These are phyloP conservation scores for Trypanosoma rangeli DNA, from an alignment of 208 protist species.

Conservation along the genomic window DNA sequence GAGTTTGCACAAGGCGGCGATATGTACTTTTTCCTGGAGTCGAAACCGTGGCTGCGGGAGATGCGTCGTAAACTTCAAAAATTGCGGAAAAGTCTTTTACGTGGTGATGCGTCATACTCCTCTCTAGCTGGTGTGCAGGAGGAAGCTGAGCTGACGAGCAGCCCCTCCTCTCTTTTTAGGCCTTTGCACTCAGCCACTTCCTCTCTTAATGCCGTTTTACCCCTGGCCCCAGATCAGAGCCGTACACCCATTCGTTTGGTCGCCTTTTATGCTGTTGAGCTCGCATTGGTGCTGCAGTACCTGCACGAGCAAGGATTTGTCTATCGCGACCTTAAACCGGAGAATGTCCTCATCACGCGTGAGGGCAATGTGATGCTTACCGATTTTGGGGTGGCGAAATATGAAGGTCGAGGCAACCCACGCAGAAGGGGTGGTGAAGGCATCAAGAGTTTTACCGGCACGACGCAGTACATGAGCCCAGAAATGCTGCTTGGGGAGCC, in stretches of 20 bases:
- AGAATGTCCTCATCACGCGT: constrained; percentile 92
- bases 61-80: constrained; percentile 51
- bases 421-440: constrained; percentile 26
- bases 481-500: constrained; percentile 87
- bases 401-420: constrained; percentile 25
- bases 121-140: neutral
- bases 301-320: constrained; percentile 87
- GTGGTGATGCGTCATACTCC: neutral
- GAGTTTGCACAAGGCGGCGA: constrained; percentile 88
- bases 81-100: constrained; percentile 19
- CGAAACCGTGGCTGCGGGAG: constrained; percentile 64
- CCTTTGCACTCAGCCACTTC: neutral
- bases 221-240: constrained; percentile 42
- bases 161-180: neutral
- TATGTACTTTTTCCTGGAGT: constrained; percentile 67
- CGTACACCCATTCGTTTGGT: constrained; percentile 74
- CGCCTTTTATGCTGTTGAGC: constrained; percentile 89
- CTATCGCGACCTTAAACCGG: constrained; percentile 94
- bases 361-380: constrained; percentile 94
- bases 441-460: constrained; percentile 92
- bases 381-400: constrained; percentile 96
- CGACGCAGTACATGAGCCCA: constrained; percentile 95
- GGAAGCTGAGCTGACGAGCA: neutral
- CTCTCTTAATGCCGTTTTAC: neutral
- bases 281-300: constrained; percentile 88